Conservation (phyloP, 2,329 filamentous ascomycete genomes). For the Fonsecaea pedrosoi region DNA sequence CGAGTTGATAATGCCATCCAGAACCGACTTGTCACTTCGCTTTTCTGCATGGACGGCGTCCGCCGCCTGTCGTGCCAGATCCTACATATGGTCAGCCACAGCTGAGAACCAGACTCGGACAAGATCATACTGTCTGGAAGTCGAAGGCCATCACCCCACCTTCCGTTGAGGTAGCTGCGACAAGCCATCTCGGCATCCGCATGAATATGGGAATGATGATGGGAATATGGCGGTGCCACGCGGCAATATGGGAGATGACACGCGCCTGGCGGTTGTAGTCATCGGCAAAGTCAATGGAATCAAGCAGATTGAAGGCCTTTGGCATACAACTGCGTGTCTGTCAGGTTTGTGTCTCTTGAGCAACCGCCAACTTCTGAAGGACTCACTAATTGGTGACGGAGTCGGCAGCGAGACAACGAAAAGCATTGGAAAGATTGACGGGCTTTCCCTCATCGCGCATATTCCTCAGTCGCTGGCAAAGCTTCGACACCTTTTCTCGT, state of each 20-base stretch:
- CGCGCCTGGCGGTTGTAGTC: conserved; percentile 36
- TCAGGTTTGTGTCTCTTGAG: neutral
- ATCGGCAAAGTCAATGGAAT: conserved; percentile 37
- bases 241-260: conserved; percentile 35
- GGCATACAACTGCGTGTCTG: conserved; percentile 29
- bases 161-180: conserved; percentile 34
- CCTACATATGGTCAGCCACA: conserved; percentile 21
- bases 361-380: neutral
- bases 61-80: conserved; percentile 30
- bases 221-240: conserved; percentile 37
- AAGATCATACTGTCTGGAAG: conserved; percentile 34
- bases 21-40: conserved; percentile 38
- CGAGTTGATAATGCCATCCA: conserved; percentile 37
- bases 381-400: conserved; percentile 37
- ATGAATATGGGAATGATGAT: conserved; percentile 38
- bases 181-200: conserved; percentile 34
- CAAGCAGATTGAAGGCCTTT: conserved; percentile 35
- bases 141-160: conserved; percentile 34
- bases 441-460: conserved; percentile 32
- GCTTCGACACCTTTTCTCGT: conserved; percentile 31
- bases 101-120: neutral
- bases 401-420: conserved; percentile 38
- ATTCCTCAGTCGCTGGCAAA: conserved; percentile 34
- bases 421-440: conserved; percentile 38
- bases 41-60: conserved; percentile 31